These are phyloP conservation scores for Russula emetica DNA, from an alignment of 768 basidiomycete species.

Conservation along the genomic window DNA sequence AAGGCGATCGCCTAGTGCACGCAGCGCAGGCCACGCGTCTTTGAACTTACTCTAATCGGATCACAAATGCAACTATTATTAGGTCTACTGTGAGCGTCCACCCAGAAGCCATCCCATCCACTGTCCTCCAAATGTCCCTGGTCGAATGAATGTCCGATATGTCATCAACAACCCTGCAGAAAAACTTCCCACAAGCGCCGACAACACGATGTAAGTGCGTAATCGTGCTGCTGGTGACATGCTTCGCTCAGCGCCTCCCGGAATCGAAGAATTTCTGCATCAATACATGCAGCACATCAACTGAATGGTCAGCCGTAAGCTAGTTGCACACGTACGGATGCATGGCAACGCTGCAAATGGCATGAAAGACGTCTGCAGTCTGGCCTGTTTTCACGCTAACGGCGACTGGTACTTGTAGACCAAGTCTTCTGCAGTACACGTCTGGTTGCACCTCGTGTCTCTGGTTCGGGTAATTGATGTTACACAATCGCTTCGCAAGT, in stretches of 20 bases:
- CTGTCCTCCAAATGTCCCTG: constrained; percentile 56
- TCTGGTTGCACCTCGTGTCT: constrained; percentile 98
- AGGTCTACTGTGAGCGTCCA: constrained; percentile 42
- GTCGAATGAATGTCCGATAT: constrained; percentile 62
- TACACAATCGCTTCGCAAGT: constrained; percentile 1
- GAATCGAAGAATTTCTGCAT: constrained; percentile 49
- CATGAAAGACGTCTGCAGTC: constrained; percentile 82
- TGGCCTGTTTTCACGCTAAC: constrained; percentile 87
- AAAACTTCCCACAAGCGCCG: constrained; percentile 68
- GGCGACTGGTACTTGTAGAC: constrained; percentile 90
- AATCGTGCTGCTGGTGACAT: constrained; percentile 64
- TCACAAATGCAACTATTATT: not conserved
- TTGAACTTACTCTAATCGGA: constrained; percentile 15
- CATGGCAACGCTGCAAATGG: constrained; percentile 78
- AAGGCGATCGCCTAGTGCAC: constrained; percentile 21
- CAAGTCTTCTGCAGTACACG: constrained; percentile 86
- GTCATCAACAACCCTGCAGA: constrained; percentile 68
- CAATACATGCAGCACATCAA: constrained; percentile 20
- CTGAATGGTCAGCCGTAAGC: constrained; percentile 8
- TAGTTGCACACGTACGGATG: constrained; percentile 60
- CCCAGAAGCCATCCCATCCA: constrained; percentile 69
- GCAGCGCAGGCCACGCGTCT: constrained; percentile 17
- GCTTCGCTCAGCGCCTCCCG: constrained; percentile 79
- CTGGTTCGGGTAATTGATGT: constrained; percentile 38
- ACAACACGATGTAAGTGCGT: constrained; percentile 66